Base-by-base conservation (phyloP, 1,284 basidiomycete genomes). In the Sanghuangporus weigelae region DNA sequence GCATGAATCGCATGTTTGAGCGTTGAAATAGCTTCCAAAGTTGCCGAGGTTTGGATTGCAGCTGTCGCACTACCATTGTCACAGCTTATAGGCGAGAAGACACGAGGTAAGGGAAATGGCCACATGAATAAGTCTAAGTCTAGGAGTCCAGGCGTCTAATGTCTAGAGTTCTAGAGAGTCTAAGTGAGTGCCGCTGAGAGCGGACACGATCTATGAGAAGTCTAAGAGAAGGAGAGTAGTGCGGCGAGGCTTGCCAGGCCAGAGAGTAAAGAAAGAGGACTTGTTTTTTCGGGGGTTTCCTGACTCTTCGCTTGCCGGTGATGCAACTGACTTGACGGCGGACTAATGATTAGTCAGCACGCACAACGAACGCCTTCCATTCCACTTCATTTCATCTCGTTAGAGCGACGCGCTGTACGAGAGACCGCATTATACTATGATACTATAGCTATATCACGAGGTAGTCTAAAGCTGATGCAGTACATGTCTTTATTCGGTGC, bases 401-500 rank as follows among this genome's bases (percentile, higher is more conserved):
- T 16, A 14, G 23, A 21, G 51, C 51, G 36, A 26, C 51, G 21
- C 3, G 48, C 16, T 16, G 10, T 21, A 35, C 21, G 51, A 26
- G 4, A n/a, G 26, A 10, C 36, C 31, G 50, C 23, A 23, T 51
- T 21, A 60, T 65, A 57, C 66, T 63, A 59, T 66, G 57, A 54
- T 65, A 70, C 68, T 80, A 83, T 2, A 31, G 83, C 87, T 8
- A 86, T 84, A 60, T 76, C 76, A 46, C 73, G 72, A 19, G 95
- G 93, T 23, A 98, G 82, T 55, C 89, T 80, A 81, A 99, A 99
- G 71, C 89, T 90, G 60, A 99, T 84, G 76, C 97, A 97, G 76
- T 97, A 99, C 97, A 99, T 99, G 71, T 96, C 92, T 78, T 99
- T 99, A 77, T 89, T 93, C 2, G 97, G 97, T 2, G 96, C 95